Evolutionary conservation across 768 basidiomycete genomes (phyloP), one percentile per base, ranked within the genome.

Genomic region (Suillus discolor): DNA sequence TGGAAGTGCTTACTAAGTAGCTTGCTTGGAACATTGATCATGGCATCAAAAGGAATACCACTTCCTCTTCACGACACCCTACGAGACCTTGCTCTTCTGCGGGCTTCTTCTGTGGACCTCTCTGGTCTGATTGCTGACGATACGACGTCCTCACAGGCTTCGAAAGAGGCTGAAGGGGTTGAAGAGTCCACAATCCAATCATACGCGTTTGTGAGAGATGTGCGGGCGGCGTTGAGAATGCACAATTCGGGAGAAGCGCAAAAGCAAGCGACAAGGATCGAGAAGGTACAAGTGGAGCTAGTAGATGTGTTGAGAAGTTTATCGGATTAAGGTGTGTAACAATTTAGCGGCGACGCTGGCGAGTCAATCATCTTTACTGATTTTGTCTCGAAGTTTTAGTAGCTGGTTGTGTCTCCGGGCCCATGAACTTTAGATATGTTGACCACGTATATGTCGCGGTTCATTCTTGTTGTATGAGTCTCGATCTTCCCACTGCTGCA

Each of bases 51-150:
- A 78, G 62, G 71, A 64, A 68, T 86, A 66, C 83, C 87, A 15
- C 80, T 93, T 49, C 79, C 86, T 8, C 81, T 92, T 38, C 75
- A 80, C 65, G 83, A 87, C 64, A 87, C 86, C 8, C 81, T 93
- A 44, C 88, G 84, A 15, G 92, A 94, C 75, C 84, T 94, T 28
- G 91, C 92, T 6, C 75, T 91, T 39, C 78, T 93, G 23, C 85
- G 89, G 36, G 85, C 86, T 34, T 86, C 88, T 12, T 85, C 83
- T 28, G 66, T 84, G 54, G 79, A 83, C 66, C 68, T 85, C 20
- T 71, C 78, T 6, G 63, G 57, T 11, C 61, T 81, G 41, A 73
- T 82, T 31, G 41, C 76, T 28, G 41, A 70, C 15, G 23, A 41
- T 34, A 23, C 41, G 15, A 31, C 62, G 7, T 34, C 63, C 3